phyloP scores from a whole-genome alignment of 305 asterid genomes.

The Withania somnifera region DNA sequence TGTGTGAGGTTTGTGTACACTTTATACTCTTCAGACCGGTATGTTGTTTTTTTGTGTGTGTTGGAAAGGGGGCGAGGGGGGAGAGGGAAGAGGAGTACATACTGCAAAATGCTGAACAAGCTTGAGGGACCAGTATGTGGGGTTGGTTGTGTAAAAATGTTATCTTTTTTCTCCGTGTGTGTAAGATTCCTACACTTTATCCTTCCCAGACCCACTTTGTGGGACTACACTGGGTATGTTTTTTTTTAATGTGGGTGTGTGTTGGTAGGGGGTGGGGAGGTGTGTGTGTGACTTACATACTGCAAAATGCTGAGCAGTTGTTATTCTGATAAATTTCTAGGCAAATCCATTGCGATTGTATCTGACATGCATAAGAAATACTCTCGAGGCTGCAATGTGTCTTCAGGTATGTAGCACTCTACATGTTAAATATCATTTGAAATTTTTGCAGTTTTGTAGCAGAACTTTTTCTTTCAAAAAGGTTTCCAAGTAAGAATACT shows the following conservation, averaged over 20 bases:
- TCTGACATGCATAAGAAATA: slow-evolving; percentile 78
- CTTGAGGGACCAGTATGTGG: slow-evolving; percentile 80
- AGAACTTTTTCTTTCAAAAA: neutral
- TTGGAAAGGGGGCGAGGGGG: neutral
- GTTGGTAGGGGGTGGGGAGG: neutral
- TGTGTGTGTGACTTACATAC: too few species aligned
- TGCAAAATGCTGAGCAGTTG: neutral
- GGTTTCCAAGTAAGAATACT: neutral
- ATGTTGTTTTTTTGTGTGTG: neutral
- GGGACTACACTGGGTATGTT: too few species aligned
- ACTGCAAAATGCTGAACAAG: slow-evolving; percentile 24
- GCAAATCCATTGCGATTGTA: slow-evolving; percentile 61
- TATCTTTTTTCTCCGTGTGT: neutral
- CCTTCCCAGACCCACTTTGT: too few species aligned
- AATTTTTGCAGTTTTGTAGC: neutral
- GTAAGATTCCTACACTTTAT: too few species aligned
- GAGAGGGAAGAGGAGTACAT: neutral
- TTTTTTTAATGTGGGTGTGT: neutral
- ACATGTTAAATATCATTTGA: neutral
- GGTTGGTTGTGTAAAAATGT: too few species aligned
- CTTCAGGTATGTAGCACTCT: slow-evolving; percentile 51
- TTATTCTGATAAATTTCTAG: neutral
- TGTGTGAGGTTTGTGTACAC: neutral
- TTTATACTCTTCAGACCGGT: too few species aligned
- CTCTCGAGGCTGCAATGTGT: slow-evolving; percentile 93